Conservation (phyloP, 1,139 yeast genomes). For the Keqinozyma sinolaborantium region DNA sequence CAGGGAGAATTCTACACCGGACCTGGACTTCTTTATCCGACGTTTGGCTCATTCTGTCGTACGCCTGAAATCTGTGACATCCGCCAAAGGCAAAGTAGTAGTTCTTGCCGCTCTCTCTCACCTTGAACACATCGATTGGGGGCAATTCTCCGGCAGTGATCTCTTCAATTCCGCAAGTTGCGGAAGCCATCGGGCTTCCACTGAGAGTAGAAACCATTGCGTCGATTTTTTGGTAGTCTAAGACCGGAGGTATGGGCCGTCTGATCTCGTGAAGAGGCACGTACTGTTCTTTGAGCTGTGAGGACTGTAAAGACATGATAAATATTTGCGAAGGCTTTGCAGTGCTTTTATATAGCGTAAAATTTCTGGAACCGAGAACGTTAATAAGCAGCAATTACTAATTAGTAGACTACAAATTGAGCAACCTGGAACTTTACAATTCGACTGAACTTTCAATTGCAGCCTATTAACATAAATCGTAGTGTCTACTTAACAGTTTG, state of each 20-base stretch:
- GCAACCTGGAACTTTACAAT: too few relatives aligned
- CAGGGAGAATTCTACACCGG: conserved; percentile 62
- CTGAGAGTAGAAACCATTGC: conserved; percentile 74
- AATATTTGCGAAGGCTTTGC: background rate
- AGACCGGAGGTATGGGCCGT: conserved; percentile 82
- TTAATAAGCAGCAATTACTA: too few relatives aligned
- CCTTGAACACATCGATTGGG: conserved; percentile 70
- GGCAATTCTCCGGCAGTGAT: conserved; percentile 66
- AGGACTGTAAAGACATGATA: conserved; percentile 36
- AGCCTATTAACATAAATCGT: too few relatives aligned
- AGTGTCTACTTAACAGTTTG: too few relatives aligned
- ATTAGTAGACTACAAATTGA: too few relatives aligned
- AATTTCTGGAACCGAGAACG: too few relatives aligned
- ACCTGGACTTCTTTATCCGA: conserved; percentile 45
- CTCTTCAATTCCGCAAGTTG: conserved; percentile 56
- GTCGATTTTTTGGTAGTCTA: conserved; percentile 67
- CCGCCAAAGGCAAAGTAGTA: conserved; percentile 84
- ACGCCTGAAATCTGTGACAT: conserved; percentile 80
- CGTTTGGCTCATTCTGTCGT: conserved; percentile 39
- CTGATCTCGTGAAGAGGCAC: conserved; percentile 64
- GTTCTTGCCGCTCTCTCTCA: conserved; percentile 56
- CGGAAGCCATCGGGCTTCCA: conserved; percentile 61
- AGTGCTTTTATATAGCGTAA: too few relatives aligned
- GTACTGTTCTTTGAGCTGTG: conserved; percentile 43
- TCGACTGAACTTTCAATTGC: too few relatives aligned